These are phyloP conservation scores for Massariosphaeria phaeospora DNA, from an alignment of 495 filamentous ascomycete species.

Conservation along the genomic window DNA sequence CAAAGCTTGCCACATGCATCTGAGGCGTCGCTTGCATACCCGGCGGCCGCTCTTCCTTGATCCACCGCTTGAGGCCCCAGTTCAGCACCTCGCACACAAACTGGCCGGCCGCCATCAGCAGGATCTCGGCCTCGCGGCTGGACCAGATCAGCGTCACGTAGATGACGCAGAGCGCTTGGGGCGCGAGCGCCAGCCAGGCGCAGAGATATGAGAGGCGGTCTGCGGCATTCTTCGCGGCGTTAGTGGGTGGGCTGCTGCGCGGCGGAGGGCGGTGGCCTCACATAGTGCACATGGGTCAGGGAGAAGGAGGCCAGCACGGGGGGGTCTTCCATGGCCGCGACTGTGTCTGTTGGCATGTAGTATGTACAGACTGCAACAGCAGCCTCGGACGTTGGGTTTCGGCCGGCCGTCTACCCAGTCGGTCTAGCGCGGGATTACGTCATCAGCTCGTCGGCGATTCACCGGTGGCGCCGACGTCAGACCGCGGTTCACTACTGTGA, in stretches of 20 bases:
- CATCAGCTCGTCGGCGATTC: no score
- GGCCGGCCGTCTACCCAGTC: no score
- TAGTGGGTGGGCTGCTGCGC: neutral
- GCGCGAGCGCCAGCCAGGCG: conserved; percentile 89
- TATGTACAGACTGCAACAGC: neutral
- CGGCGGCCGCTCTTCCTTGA: conserved; percentile 84
- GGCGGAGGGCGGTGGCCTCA: conserved; percentile 41
- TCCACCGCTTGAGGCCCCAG: conserved; percentile 78
- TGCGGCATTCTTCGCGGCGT: conserved; percentile 67
- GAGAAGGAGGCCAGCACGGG: conserved; percentile 80
- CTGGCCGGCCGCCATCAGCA: conserved; percentile 88
- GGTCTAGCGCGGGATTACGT: no score
- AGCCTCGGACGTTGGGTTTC: no score
- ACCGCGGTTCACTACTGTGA: no score
- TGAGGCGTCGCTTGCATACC: conserved; percentile 36
- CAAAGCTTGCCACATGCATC: neutral
- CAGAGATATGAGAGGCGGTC: conserved; percentile 81
- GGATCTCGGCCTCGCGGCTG: conserved; percentile 82
- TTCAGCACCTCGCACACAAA: conserved; percentile 92
- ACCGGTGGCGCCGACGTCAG: no score
- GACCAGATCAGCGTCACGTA: conserved; percentile 88
- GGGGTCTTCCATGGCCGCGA: conserved; percentile 43
- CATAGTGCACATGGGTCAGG: conserved; percentile 94
- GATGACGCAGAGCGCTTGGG: conserved; percentile 81
- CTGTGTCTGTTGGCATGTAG: neutral